A percentile compares a stretch with the other conserved stretches of the same genome.
Conservation (phyloP, 2,329 filamentous ascomycete species). For the Exophiala alcalophila region DNA sequence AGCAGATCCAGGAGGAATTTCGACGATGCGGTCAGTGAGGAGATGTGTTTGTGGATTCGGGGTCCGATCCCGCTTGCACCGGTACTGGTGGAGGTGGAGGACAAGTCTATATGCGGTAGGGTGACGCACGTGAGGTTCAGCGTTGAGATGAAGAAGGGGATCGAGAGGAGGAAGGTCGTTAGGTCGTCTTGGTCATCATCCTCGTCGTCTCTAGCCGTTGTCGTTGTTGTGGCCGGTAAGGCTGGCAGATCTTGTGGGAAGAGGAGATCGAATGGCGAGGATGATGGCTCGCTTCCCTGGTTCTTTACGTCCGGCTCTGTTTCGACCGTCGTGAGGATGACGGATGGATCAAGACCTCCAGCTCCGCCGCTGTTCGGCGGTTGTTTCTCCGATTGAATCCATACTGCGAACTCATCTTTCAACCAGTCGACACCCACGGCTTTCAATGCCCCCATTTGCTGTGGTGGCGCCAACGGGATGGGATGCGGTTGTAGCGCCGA, state of each 20-base stretch:
- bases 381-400: slow-evolving; percentile 1
- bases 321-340: slow-evolving; percentile 1
- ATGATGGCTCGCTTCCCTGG: not conserved
- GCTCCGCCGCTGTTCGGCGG: not conserved
- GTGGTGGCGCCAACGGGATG: slow-evolving; percentile 20
- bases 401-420: slow-evolving; percentile 26
- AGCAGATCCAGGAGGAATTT: slow-evolving; percentile 18
- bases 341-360: slow-evolving; percentile 6
- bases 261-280: slow-evolving; percentile 19
- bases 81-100: not conserved
- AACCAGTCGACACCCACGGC: slow-evolving; percentile 31
- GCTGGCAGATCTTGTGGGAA: slow-evolving; percentile 20
- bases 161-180: slow-evolving; percentile 21
- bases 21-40: slow-evolving; percentile 10
- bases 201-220: not conserved
- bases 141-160: slow-evolving; percentile 29
- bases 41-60: slow-evolving; percentile 9
- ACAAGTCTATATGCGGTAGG: slow-evolving; percentile 11
- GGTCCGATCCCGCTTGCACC: not conserved
- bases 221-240: not conserved
- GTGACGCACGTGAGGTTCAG: slow-evolving; percentile 27
- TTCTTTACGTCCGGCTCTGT: not conserved
- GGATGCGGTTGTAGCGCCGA: slow-evolving; percentile 24
- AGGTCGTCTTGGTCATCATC: not conserved
- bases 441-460: slow-evolving; percentile 25